Percentiles rank a stretch among this genome's conserved stretches.
Conservation (phyloP, 2,329 filamentous ascomycete species). For the Stachybotrys chartarum region DNA sequence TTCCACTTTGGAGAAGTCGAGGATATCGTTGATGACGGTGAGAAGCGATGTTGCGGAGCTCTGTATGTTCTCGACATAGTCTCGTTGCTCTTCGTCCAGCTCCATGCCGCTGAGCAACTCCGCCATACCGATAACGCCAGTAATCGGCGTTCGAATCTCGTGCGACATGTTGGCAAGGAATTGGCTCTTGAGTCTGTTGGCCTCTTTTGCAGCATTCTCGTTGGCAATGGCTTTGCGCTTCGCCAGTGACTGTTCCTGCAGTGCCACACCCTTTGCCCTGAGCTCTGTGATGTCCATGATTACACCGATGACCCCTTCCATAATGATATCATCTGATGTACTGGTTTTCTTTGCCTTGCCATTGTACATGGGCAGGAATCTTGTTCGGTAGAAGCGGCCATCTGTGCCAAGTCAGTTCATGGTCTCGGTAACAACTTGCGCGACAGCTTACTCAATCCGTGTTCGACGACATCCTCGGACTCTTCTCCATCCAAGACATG, state of each 20-base stretch:
- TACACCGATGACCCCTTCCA: conserved; percentile 71
- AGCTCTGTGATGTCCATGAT: conserved; percentile 74
- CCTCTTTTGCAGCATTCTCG: conserved; percentile 72
- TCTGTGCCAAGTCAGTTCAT: conserved; percentile 24
- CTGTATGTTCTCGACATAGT: conserved; percentile 72
- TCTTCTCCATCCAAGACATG: conserved; percentile 55
- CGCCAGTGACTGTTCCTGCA: conserved; percentile 58
- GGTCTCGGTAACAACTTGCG: no score
- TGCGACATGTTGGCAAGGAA: conserved; percentile 80
- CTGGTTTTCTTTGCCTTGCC: conserved; percentile 44
- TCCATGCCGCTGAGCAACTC: conserved; percentile 64
- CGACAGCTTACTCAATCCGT: conserved; percentile 39
- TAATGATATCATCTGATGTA: conserved; percentile 37
- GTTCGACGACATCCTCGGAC: conserved; percentile 57
- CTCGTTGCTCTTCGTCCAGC: conserved; percentile 62
- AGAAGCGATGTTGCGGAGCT: conserved; percentile 73
- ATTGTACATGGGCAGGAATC: conserved; percentile 59
- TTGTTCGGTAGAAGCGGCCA: conserved; percentile 62
- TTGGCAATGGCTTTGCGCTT: conserved; percentile 67
- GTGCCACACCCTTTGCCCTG: conserved; percentile 54
- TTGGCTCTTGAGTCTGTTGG: conserved; percentile 71
- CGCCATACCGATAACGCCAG: conserved; percentile 74
- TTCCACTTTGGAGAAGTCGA: conserved; percentile 85
- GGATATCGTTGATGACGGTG: conserved; percentile 84
- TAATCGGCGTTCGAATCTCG: conserved; percentile 72